phyloP scores from a whole-genome alignment of 1,284 basidiomycete species.

The Phlebopus sp. region DNA sequence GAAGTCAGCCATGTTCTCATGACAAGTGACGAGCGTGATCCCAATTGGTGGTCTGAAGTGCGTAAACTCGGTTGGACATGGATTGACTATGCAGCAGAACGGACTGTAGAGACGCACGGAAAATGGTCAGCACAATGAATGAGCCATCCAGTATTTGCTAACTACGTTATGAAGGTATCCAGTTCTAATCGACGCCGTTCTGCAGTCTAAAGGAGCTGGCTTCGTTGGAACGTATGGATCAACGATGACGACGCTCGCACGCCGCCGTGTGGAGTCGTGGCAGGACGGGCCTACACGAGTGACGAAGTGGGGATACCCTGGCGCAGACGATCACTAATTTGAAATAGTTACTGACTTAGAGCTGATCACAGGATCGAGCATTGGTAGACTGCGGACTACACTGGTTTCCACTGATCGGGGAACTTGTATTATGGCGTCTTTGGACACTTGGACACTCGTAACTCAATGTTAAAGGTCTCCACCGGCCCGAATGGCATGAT shows the following conservation, averaged over 20 bases:
- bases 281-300: conserved; percentile 48
- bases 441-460: not conserved
- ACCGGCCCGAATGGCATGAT: too few species aligned
- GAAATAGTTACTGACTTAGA: not conserved
- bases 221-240: conserved; percentile 70
- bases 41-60: conserved; percentile 65
- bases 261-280: conserved; percentile 64
- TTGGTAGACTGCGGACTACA: not conserved
- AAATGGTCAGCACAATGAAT: conserved; percentile 45
- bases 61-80: conserved; percentile 55
- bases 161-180: conserved; percentile 49
- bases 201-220: conserved; percentile 61
- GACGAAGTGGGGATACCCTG: conserved; percentile 54
- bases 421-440: conserved; percentile 6
- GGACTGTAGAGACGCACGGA: conserved; percentile 52
- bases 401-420: not conserved
- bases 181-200: conserved; percentile 64
- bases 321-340: conserved; percentile 41
- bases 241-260: conserved; percentile 66
- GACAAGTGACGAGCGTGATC: conserved; percentile 68
- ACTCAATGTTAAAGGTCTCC: too few species aligned
- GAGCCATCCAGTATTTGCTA: not conserved
- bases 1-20: conserved; percentile 58
- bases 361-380: not conserved
- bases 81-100: conserved; percentile 50